These are phyloP conservation scores for Aspergillus pseudotamarii DNA, from an alignment of 2,329 filamentous ascomycete genomes.

Conservation along the genomic window DNA sequence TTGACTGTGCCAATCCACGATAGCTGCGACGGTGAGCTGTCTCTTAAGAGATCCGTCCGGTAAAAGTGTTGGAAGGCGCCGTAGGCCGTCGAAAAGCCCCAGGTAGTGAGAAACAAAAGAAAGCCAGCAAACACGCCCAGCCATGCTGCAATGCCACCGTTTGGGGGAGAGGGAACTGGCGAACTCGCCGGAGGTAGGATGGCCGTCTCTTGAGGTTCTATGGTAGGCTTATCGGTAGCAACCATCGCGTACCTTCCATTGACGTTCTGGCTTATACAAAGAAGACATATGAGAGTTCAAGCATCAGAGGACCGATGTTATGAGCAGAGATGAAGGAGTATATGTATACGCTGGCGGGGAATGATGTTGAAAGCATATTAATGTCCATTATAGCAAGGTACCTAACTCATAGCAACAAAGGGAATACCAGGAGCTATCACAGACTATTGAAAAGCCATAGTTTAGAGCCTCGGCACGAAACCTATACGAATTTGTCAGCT, in stretches of 20 bases:
- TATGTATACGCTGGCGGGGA: not conserved
- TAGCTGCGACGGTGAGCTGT: conserved; percentile 38
- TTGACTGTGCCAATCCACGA: conserved; percentile 50
- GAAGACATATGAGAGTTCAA: not conserved
- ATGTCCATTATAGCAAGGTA: not conserved
- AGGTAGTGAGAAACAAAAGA: conserved; percentile 25
- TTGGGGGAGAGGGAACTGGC: conserved; percentile 6
- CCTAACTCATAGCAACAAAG: not conserved
- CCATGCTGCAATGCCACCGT: conserved; percentile 27
- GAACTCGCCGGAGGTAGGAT: not conserved
- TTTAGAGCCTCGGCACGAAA: not conserved
- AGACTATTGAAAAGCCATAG: not conserved
- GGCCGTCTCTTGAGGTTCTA: not conserved
- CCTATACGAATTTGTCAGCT: not conserved
- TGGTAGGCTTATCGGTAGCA: not conserved
- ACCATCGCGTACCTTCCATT: not conserved
- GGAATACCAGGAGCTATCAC: not conserved
- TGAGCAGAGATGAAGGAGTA: not conserved
- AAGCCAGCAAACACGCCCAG: conserved; percentile 22
- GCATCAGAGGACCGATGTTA: not conserved
- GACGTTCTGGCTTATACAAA: not conserved
- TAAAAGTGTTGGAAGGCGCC: conserved; percentile 32
- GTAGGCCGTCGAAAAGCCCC: conserved; percentile 24
- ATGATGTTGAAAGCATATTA: not conserved
- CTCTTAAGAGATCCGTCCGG: conserved; percentile 20